phyloP scores from a whole-genome alignment of 805 yeast genomes.

The Candida golubevii region DNA sequence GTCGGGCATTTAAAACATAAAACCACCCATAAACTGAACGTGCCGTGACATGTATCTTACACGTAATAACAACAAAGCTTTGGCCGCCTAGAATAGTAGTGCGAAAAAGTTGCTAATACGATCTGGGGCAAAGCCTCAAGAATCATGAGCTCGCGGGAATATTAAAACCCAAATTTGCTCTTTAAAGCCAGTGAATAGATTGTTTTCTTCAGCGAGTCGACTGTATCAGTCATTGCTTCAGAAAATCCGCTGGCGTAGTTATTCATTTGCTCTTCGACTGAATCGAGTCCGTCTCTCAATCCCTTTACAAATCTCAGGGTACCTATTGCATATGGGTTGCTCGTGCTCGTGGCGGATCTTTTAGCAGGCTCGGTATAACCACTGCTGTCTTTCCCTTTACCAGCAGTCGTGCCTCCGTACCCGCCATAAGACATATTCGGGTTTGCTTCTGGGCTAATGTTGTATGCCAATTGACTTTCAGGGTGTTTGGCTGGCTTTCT shows the following conservation, averaged over 20 bases:
- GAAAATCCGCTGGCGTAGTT: constrained; percentile 54
- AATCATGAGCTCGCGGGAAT: background rate
- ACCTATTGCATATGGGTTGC: constrained; percentile 36
- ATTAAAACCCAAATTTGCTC: constrained; percentile 49
- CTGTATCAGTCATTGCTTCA: constrained; percentile 49
- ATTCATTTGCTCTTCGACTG: constrained; percentile 50
- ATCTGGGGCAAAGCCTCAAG: too few species aligned
- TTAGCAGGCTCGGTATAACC: constrained; percentile 49
- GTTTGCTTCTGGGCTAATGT: constrained; percentile 43
- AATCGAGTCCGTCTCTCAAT: constrained; percentile 49
- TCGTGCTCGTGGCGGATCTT: constrained; percentile 18
- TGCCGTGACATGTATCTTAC: too few species aligned
- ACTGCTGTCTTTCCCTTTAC: constrained; percentile 8
- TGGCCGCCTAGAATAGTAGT: too few species aligned
- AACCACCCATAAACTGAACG: too few species aligned
- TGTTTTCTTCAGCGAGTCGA: constrained; percentile 47
- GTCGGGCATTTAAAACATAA: too few species aligned
- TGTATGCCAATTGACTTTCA: constrained; percentile 53
- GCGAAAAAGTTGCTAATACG: too few species aligned
- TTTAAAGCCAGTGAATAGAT: constrained; percentile 49
- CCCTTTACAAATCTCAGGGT: constrained; percentile 37
- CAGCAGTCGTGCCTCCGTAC: constrained; percentile 13
- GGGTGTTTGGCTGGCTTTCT: constrained; percentile 56
- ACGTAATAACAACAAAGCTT: too few species aligned
- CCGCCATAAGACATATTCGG: constrained; percentile 31